These are phyloP conservation scores for Geosmithia flava DNA, from an alignment of 2,329 filamentous ascomycete species.

Conservation along the genomic window DNA sequence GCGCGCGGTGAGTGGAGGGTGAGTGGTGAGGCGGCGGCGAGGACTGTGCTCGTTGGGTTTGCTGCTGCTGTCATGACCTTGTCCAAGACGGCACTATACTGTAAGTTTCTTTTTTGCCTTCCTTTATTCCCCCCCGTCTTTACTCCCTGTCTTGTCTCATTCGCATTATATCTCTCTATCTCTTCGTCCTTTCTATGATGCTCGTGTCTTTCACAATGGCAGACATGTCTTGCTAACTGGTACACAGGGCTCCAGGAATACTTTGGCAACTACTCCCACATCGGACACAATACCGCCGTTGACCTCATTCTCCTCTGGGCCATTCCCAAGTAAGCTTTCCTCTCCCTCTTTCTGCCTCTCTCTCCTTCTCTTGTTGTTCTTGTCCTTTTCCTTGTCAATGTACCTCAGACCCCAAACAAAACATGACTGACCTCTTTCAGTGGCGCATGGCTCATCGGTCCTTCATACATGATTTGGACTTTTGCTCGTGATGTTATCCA, in stretches of 20 bases:
- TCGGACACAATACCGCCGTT: slow-evolving; percentile 37
- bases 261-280: slow-evolving; percentile 41
- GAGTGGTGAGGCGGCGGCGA: slow-evolving; percentile 27
- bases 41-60: slow-evolving; percentile 35
- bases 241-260: slow-evolving; percentile 41
- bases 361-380: no score
- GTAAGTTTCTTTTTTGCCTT: slow-evolving; percentile 21
- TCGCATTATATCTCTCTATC: neutral
- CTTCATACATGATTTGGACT: slow-evolving; percentile 36
- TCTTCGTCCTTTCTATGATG: neutral
- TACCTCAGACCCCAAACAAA: no score
- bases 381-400: no score
- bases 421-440: slow-evolving; percentile 16
- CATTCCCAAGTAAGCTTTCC: slow-evolving; percentile 39
- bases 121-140: no score
- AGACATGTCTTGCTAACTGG: no score
- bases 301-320: slow-evolving; percentile 41
- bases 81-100: slow-evolving; percentile 50
- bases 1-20: slow-evolving; percentile 15
- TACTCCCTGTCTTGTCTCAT: no score
- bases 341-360: no score
- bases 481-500: slow-evolving; percentile 36
- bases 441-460: slow-evolving; percentile 41
- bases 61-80: slow-evolving; percentile 46
- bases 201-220: no score